Evolutionary conservation across 169 alveolate genomes (phyloP).

Genomic region (Plasmodium cynomolgi): DNA sequence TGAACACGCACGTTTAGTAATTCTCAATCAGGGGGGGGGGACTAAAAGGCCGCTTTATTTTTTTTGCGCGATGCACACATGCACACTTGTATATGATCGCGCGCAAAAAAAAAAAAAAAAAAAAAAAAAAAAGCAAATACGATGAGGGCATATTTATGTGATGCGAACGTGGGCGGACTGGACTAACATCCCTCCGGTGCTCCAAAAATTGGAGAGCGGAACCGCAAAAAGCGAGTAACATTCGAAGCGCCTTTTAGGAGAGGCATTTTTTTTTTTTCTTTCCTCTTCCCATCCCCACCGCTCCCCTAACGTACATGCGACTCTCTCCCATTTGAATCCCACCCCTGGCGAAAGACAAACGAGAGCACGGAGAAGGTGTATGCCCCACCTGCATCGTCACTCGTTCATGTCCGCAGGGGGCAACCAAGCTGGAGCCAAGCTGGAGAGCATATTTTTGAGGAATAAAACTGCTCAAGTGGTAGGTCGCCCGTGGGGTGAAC

Average conservation of each 20-base stretch:
- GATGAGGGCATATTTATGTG: background rate
- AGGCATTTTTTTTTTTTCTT: background rate
- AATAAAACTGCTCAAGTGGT: background rate
- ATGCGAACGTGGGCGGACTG: background rate
- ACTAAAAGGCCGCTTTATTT: background rate
- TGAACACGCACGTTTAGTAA: background rate
- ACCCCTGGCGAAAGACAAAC: background rate
- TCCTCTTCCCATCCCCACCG: background rate
- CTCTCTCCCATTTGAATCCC: background rate
- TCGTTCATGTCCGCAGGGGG: background rate
- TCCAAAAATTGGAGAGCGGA: background rate
- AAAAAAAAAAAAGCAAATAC: background rate
- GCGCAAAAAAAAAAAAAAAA: background rate
- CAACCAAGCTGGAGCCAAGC: background rate
- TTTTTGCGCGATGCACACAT: background rate
- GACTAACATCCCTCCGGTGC: background rate
- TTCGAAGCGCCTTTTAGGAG: background rate
- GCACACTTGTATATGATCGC: background rate
- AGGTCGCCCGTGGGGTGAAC: background rate
- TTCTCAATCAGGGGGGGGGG: background rate
- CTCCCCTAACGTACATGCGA: background rate
- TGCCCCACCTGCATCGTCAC: background rate
- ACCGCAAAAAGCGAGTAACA: background rate
- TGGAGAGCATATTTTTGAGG: background rate
- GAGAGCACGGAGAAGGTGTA: background rate